These are phyloP conservation scores for Beauveria pseudobassiana DNA, from an alignment of 2,329 filamentous ascomycete genomes.

Conservation along the genomic window DNA sequence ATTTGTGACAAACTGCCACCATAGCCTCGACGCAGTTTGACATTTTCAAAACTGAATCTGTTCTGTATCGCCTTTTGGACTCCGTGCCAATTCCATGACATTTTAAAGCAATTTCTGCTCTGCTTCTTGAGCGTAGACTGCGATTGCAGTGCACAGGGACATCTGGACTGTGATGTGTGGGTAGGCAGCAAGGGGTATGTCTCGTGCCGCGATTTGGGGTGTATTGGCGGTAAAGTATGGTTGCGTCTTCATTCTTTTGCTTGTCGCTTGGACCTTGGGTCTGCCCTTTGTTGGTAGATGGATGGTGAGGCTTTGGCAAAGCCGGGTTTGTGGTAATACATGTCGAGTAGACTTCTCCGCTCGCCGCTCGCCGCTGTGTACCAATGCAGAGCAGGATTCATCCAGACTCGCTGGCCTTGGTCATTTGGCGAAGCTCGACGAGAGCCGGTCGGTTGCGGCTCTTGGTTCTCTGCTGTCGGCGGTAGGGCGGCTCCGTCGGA, in stretches of 20 bases:
- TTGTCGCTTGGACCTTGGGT: not conserved
- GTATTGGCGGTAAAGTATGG: not conserved
- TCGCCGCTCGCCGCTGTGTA: not conserved
- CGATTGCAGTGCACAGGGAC: not conserved
- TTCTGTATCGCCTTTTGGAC: not conserved
- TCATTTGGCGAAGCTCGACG: conserved; percentile 18
- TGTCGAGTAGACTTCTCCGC: not conserved
- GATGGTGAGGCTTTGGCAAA: not conserved
- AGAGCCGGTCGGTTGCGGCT: conserved; percentile 30
- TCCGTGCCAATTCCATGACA: not conserved
- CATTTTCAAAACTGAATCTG: not conserved
- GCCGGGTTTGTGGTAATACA: not conserved
- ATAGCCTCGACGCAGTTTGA: not conserved
- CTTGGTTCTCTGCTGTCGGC: conserved; percentile 30
- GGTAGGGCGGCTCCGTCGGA: conserved; percentile 22
- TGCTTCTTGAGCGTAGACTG: not conserved
- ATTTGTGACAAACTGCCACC: not conserved
- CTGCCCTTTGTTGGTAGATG: not conserved
- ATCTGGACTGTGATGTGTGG: not conserved
- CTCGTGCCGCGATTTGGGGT: not conserved
- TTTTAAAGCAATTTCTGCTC: not conserved
- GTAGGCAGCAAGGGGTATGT: not conserved
- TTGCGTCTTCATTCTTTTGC: not conserved
- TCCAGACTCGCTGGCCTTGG: not conserved
- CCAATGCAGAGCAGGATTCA: not conserved